Evolutionary conservation across 495 filamentous ascomycete genomes (phyloP), one percentile per base, ranked within the genome.

Genomic region (Penicillium dipodomyicola): DNA sequence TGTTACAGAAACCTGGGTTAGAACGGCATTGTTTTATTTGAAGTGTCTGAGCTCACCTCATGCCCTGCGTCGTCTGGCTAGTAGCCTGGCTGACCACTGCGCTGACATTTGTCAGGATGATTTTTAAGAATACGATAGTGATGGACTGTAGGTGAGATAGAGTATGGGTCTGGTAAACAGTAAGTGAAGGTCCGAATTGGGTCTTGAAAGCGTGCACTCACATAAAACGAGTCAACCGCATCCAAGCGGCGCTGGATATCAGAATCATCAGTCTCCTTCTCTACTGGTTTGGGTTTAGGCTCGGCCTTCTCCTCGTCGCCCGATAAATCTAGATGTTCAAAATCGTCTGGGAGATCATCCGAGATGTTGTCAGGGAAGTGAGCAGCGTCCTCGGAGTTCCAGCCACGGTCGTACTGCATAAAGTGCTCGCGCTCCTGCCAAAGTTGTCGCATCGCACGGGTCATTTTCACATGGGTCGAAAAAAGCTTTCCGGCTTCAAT

Each of bases 401-500:
- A 97, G 4, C 93, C 93, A 39, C 94, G 80, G 58, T 97, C 92
- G 58, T 89, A 93, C 65, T 88, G 91, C 73, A 96, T 87, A 58
- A 92, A 97, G 41, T 80, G 82, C 65, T 96, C 91, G 39, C 93
- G 81, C 69, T 96, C 93, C 61, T 95, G 85, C 94, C 94, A 98
- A 33, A 98, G 76, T 70, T 98, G 95, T 48, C 87, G 83, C 78
- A 94, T 94, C 1, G 91, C 90, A 51, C 95, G 77, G 0, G 90
- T 93, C 81, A 92, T 96, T 57, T 92, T 81, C 63, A 96, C 92
- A 49, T 95, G 81, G 41, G 81, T 87, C 3, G 91, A 88, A 66
- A 98, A 98, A 3, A 98, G 77, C 59, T 89, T 87, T 7, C 94
- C 94, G n/a, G 95, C 94, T 69, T 98, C 94, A 17, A 96, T 81